Conservation (phyloP, 805 yeast genomes). For the Maudiozyma serrabonitensis region DNA sequence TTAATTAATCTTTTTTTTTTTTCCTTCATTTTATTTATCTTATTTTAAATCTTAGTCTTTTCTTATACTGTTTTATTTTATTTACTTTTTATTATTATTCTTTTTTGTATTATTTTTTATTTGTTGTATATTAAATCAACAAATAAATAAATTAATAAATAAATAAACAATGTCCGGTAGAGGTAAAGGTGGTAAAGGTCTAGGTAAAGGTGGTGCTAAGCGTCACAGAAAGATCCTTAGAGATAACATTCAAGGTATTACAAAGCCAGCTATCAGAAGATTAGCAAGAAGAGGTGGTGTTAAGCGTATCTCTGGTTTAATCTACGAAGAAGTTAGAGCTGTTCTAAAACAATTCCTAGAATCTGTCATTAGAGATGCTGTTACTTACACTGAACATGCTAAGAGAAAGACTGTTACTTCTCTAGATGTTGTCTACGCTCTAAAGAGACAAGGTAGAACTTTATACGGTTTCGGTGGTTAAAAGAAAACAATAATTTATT, state of each 20-base stretch:
- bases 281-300: slow-evolving; percentile 99
- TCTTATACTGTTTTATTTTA: neutral
- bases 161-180: slow-evolving; percentile 76
- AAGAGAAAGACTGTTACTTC: slow-evolving; percentile 99
- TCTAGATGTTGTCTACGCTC: slow-evolving; percentile 95
- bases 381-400: slow-evolving; percentile 98
- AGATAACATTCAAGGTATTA: slow-evolving; percentile 99
- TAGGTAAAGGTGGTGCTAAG: slow-evolving; percentile 99
- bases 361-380: slow-evolving; percentile 97
- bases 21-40: neutral
- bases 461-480: slow-evolving; percentile 99
- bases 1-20: neutral
- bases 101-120: neutral
- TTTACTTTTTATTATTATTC: neutral
- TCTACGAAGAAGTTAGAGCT: slow-evolving; percentile 97
- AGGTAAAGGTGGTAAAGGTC: slow-evolving; percentile 99
- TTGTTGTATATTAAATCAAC: neutral
- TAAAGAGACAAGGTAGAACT: slow-evolving; percentile 99
- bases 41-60: neutral
- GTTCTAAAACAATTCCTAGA: slow-evolving; percentile 93
- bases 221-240: slow-evolving; percentile 99
- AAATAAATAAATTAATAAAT: neutral
- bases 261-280: slow-evolving; percentile 99
- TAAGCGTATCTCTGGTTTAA: slow-evolving; percentile 97
- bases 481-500: slow-evolving; percentile 10